phyloP scores from a whole-genome alignment of 2,329 filamentous ascomycete species.

The Fusarium domesticum region DNA sequence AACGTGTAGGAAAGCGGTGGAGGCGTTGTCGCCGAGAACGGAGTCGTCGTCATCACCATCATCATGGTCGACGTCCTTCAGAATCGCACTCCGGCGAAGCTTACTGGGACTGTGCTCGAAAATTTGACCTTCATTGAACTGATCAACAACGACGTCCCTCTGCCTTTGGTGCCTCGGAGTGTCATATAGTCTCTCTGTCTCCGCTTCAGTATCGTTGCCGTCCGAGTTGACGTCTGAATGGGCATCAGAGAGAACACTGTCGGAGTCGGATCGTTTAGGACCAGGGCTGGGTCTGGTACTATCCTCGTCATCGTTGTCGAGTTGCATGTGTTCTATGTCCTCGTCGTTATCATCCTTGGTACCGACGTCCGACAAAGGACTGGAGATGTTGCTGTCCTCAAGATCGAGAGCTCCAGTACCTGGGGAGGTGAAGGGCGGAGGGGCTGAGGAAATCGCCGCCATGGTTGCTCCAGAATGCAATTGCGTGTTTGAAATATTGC shows the following conservation, averaged over 20 bases:
- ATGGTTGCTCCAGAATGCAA: conserved; percentile 36
- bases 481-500: conserved; percentile 12
- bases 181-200: conserved; percentile 88
- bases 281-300: conserved; percentile 29
- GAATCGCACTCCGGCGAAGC: conserved; percentile 53
- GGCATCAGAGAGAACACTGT: conserved; percentile 56
- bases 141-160: conserved; percentile 58
- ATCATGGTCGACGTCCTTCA: conserved; percentile 37
- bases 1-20: conserved; percentile 38
- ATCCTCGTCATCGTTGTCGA: conserved; percentile 39
- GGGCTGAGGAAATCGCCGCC: conserved; percentile 52
- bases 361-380: conserved; percentile 89
- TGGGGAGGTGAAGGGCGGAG: conserved; percentile 47
- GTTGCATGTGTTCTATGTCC: conserved; percentile 57
- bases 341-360: conserved; percentile 72
- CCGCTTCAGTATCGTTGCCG: conserved; percentile 74
- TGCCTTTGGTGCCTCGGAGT: conserved; percentile 71
- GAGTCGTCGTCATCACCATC: conserved; percentile 41
- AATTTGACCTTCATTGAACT: conserved; percentile 50
- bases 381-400: conserved; percentile 73
- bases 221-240: conserved; percentile 40
- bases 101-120: conserved; percentile 75
- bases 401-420: conserved; percentile 42
- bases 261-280: conserved; percentile 39
- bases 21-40: conserved; percentile 41